A percentile compares a stretch with the other conserved stretches of the same genome.
Conservation (phyloP, 1,284 basidiomycete genomes). For the Marasmius fiardii region DNA sequence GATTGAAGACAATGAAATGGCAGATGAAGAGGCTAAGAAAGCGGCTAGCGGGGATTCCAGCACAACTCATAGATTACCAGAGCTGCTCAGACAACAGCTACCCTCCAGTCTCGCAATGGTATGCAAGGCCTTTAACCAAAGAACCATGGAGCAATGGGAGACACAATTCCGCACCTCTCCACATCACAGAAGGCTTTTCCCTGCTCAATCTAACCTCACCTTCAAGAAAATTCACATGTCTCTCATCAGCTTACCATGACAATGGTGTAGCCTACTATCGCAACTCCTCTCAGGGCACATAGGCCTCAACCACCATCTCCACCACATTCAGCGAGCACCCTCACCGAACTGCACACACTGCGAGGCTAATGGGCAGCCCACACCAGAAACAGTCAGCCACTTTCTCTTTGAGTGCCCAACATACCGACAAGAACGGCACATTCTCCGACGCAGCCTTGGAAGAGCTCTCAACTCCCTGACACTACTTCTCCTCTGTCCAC, state of each 20-base stretch:
- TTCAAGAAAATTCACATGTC: neutral
- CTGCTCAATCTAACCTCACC: neutral
- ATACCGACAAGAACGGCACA: neutral
- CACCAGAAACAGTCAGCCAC: neutral
- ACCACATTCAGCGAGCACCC: neutral
- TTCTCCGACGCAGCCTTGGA: neutral
- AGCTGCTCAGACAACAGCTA: conserved; percentile 7
- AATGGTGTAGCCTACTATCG: neutral
- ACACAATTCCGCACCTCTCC: neutral
- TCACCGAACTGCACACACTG: neutral
- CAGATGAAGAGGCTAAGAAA: conserved; percentile 24
- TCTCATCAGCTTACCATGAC: neutral
- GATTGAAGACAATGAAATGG: conserved; percentile 23
- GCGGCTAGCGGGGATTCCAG: conserved; percentile 18
- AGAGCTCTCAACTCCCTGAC: neutral
- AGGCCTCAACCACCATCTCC: neutral
- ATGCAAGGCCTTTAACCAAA: neutral
- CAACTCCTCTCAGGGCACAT: neutral
- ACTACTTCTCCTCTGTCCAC: neutral
- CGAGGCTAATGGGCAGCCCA: neutral
- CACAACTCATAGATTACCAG: conserved; percentile 9
- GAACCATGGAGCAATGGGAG: neutral
- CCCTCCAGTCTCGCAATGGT: neutral
- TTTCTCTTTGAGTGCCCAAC: neutral
- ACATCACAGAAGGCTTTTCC: neutral